A percentile compares a stretch with the other conserved stretches of the same genome.
Evolutionary conservation across 2,329 filamentous ascomycete species (phyloP).

Genomic region (Xylaria hypoxylon): DNA sequence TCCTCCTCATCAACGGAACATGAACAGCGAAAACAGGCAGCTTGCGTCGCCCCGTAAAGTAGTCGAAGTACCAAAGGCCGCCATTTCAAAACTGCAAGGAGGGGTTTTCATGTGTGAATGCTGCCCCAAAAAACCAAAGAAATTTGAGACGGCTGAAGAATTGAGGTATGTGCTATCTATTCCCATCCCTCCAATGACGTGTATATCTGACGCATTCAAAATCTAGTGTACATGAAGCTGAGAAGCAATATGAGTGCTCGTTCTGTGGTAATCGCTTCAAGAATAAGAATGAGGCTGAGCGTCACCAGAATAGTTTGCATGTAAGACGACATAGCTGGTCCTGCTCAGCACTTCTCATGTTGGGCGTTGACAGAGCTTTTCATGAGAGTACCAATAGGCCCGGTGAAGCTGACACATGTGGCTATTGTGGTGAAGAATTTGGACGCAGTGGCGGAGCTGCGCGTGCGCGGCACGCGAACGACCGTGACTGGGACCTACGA

Average conservation of each 20-base stretch:
- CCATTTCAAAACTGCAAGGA: slow-evolving; percentile 62
- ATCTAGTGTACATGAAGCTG: slow-evolving; percentile 83
- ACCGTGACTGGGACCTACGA: slow-evolving; percentile 88
- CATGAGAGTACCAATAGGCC: slow-evolving; percentile 79
- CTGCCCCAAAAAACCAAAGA: slow-evolving; percentile 96
- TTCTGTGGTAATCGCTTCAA: slow-evolving; percentile 97
- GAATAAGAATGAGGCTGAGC: slow-evolving; percentile 98
- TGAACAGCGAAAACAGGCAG: slow-evolving; percentile 57
- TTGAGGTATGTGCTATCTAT: slow-evolving; percentile 72
- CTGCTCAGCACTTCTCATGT: slow-evolving; percentile 79
- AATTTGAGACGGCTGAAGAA: slow-evolving; percentile 87
- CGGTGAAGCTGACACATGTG: slow-evolving; percentile 82
- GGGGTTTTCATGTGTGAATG: slow-evolving; percentile 82
- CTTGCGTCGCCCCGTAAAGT: slow-evolving; percentile 64
- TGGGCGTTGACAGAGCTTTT: slow-evolving; percentile 82
- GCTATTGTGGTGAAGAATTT: slow-evolving; percentile 96
- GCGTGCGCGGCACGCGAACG: slow-evolving; percentile 67
- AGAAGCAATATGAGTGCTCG: slow-evolving; percentile 94
- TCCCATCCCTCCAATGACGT: background rate
- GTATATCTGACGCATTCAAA: slow-evolving; percentile 44
- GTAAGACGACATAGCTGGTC: slow-evolving; percentile 96
- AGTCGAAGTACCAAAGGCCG: slow-evolving; percentile 61
- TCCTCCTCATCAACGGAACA: slow-evolving; percentile 60
- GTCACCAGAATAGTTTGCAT: slow-evolving; percentile 95
- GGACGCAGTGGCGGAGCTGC: slow-evolving; percentile 60